Evolutionary conservation across 768 basidiomycete genomes (phyloP).

Genomic region (Suillus hirtellus): DNA sequence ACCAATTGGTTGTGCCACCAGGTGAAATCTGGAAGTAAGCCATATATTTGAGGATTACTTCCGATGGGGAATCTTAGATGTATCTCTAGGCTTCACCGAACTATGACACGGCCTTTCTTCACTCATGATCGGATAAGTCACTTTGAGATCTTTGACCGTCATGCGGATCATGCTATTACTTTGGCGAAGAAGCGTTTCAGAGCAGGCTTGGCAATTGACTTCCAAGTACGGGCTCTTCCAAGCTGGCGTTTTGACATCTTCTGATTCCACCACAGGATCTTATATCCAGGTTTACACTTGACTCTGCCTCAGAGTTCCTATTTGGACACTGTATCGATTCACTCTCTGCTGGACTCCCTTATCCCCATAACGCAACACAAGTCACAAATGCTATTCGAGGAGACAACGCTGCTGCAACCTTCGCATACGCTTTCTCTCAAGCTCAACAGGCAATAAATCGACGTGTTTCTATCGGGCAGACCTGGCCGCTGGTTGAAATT

Average conservation of each 20-base stretch:
- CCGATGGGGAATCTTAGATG: background rate
- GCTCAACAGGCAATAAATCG: constrained; percentile 33
- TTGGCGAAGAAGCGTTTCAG: constrained; percentile 44
- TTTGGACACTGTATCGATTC: constrained; percentile 46
- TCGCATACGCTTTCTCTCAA: constrained; percentile 34
- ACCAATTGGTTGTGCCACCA: constrained; percentile 22
- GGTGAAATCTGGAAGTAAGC: constrained; percentile 73
- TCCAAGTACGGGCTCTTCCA: constrained; percentile 44
- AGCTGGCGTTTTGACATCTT: background rate
- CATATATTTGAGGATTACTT: background rate
- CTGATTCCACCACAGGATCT: constrained; percentile 34
- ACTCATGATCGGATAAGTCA: constrained; percentile 58
- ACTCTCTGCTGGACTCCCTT: constrained; percentile 38
- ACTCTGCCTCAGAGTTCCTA: constrained; percentile 55
- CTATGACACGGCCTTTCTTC: constrained; percentile 74
- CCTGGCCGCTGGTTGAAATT: constrained; percentile 44
- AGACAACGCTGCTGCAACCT: constrained; percentile 25
- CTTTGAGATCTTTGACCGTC: constrained; percentile 62
- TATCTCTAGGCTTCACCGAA: constrained; percentile 55
- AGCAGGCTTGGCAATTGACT: constrained; percentile 54
- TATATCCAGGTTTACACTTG: constrained; percentile 49
- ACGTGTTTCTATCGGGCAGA: constrained; percentile 32
- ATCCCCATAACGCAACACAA: constrained; percentile 32
- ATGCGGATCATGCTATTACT: constrained; percentile 48
- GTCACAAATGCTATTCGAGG: constrained; percentile 10